phyloP scores from a whole-genome alignment of 768 basidiomycete genomes.

The Termitomyces sp. region DNA sequence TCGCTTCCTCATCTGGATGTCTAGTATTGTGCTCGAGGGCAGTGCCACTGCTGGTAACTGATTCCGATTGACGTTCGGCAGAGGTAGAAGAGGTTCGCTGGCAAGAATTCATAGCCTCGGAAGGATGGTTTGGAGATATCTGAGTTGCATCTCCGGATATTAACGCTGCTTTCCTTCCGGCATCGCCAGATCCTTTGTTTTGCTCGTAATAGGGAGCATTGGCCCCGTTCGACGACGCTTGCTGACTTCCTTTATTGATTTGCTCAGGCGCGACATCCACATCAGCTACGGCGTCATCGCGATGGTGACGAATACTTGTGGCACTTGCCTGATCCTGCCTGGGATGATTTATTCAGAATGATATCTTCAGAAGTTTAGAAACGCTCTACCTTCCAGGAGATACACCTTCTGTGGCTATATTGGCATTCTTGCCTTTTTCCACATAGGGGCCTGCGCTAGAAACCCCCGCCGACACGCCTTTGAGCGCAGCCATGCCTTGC shows the following conservation, averaged over 20 bases:
- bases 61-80: neutral
- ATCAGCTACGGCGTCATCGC: neutral
- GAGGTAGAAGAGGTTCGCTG: too few relatives aligned
- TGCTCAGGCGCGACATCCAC: neutral
- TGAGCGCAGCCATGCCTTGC: conserved; percentile 29
- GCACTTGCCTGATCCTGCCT: neutral
- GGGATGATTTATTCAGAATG: neutral
- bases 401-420: neutral
- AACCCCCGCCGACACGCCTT: neutral
- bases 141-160: neutral
- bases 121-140: neutral
- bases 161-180: neutral
- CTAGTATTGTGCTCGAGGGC: too few relatives aligned
- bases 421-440: neutral
- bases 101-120: rapidly evolving
- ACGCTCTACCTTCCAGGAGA: neutral
- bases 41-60: neutral
- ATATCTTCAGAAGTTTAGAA: too few relatives aligned
- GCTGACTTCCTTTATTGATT: neutral
- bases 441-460: neutral
- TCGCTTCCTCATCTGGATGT: neutral
- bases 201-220: neutral
- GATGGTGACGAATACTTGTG: neutral
- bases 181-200: neutral
- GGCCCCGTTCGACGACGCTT: neutral